These are phyloP conservation scores for Apiospora phragmitis DNA, from an alignment of 2,329 filamentous ascomycete species.

Conservation along the genomic window DNA sequence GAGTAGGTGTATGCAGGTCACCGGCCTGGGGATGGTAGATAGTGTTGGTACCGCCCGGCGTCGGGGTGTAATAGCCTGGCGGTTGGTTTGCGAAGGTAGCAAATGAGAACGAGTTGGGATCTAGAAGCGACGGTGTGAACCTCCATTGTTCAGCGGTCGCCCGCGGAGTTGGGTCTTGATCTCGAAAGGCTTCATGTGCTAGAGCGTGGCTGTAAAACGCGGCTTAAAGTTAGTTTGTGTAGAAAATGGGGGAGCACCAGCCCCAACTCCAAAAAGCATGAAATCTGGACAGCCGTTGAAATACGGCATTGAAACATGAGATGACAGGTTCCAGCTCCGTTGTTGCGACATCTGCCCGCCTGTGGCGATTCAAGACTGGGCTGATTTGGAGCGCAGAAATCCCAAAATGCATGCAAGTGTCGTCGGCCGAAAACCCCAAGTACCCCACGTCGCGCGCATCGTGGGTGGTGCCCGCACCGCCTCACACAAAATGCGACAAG, in stretches of 20 bases:
- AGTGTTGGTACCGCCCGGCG: conserved; percentile 76
- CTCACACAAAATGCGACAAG: conserved; percentile 6
- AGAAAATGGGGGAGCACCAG: background rate
- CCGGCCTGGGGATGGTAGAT: conserved; percentile 82
- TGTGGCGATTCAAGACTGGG: background rate
- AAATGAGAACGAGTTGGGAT: conserved; percentile 82
- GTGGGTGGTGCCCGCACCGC: conserved; percentile 8
- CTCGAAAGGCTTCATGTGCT: conserved; percentile 51
- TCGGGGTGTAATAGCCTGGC: conserved; percentile 85
- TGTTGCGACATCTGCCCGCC: background rate
- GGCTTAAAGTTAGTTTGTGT: conserved; percentile 52
- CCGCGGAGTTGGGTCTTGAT: conserved; percentile 81
- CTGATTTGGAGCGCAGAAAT: background rate
- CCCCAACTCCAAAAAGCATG: background rate
- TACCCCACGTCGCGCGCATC: background rate
- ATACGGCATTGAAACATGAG: background rate
- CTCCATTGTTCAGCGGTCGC: conserved; percentile 80
- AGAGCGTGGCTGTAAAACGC: conserved; percentile 31
- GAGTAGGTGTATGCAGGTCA: conserved; percentile 81
- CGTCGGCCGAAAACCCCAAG: background rate
- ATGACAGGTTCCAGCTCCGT: background rate
- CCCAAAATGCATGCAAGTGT: background rate
- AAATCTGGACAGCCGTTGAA: background rate
- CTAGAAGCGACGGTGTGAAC: conserved; percentile 86
- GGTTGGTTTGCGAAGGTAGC: conserved; percentile 76